Evolutionary conservation across 306 rosid species (phyloP).

Genomic region (Quercus variabilis): DNA sequence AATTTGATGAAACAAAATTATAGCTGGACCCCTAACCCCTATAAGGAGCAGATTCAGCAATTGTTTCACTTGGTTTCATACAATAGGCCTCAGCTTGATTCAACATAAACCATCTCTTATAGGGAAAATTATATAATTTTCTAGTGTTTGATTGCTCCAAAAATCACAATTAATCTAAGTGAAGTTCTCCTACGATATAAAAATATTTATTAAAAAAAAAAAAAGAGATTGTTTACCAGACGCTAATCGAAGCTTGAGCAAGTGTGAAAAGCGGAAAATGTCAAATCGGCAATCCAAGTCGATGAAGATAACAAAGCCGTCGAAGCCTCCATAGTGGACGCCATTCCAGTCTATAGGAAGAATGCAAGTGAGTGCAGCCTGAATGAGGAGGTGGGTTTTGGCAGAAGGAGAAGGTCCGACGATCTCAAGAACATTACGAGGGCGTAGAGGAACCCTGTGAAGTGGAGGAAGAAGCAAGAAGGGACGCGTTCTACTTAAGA

Average conservation of each 20-base stretch:
- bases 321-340: slow-evolving; percentile 65
- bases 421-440: slow-evolving; percentile 78
- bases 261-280: slow-evolving; percentile 50
- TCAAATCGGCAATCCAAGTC: slow-evolving; percentile 84
- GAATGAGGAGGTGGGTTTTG: slow-evolving; percentile 70
- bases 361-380: slow-evolving; percentile 67
- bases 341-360: slow-evolving; percentile 75
- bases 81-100: neutral
- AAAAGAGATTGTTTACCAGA: slow-evolving; percentile 14
- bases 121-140: no score
- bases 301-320: slow-evolving; percentile 54
- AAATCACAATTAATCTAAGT: no score
- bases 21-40: neutral
- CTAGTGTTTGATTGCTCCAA: no score
- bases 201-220: no score
- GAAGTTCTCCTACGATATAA: no score
- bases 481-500: slow-evolving; percentile 43
- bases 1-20: neutral
- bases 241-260: slow-evolving; percentile 53
- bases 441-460: slow-evolving; percentile 73
- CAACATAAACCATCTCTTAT: no score
- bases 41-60: neutral
- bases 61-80: neutral
- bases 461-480: slow-evolving; percentile 66
- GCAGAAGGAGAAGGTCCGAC: slow-evolving; percentile 85